Conservation (phyloP, 148 eudicot species). For the Fagopyrum esculentum region DNA sequence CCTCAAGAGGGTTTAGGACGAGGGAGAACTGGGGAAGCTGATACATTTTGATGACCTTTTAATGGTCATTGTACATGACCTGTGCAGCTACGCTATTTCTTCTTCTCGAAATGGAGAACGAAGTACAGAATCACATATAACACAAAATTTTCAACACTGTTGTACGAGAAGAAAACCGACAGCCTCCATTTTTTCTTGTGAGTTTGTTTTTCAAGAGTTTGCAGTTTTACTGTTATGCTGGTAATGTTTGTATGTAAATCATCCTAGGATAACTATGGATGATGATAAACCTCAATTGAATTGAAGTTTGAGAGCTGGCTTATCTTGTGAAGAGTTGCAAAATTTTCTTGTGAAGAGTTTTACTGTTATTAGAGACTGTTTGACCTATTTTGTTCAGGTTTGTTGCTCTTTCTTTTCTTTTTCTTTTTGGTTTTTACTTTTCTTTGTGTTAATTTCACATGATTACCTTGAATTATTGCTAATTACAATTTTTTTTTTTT, state of each 20-base stretch:
- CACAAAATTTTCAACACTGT: neutral
- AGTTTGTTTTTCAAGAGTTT: neutral
- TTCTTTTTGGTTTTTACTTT: too few species aligned
- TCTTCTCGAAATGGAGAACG: neutral
- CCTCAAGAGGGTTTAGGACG: conserved; percentile 19
- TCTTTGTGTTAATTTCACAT: too few species aligned
- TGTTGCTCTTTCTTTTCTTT: too few species aligned
- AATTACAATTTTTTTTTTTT: too few species aligned
- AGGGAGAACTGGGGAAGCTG: conserved; percentile 16
- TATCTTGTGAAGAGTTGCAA: neutral
- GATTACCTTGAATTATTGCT: too few species aligned
- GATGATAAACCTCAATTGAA: neutral
- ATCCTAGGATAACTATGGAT: neutral
- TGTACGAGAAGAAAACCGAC: conserved; percentile 1
- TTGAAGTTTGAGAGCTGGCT: neutral
- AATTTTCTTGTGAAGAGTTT: too few species aligned
- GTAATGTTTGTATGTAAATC: neutral
- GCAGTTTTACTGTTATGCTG: neutral
- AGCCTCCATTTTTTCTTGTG: conserved; percentile 9
- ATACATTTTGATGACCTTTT: neutral
- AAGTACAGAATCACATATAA: neutral
- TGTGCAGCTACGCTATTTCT: neutral
- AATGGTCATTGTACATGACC: neutral
- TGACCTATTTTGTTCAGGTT: too few species aligned
- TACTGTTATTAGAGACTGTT: too few species aligned